A percentile compares a stretch with the other conserved stretches of the same genome.
These are phyloP conservation scores for Cytidiella melzeri DNA, from an alignment of 768 basidiomycete species.

Conservation along the genomic window DNA sequence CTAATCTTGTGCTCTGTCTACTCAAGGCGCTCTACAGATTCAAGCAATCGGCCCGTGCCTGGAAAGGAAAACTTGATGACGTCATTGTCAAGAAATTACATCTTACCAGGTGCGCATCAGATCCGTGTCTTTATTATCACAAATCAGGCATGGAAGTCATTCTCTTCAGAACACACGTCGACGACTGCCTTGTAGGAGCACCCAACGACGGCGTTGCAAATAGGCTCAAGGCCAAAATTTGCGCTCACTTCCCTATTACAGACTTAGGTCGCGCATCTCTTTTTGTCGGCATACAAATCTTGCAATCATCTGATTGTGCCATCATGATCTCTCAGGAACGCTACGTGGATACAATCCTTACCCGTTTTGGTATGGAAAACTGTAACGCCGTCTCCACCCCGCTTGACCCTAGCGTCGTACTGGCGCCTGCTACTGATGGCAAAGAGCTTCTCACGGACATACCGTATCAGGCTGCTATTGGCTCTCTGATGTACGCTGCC, in stretches of 20 bases:
- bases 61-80: conserved; percentile 30
- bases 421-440: conserved; percentile 13
- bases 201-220: conserved; percentile 5
- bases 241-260: conserved; percentile 6
- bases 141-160: not conserved
- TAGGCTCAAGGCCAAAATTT: conserved; percentile 19
- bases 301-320: conserved; percentile 15
- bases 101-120: conserved; percentile 18
- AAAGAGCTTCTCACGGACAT: not conserved
- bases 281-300: conserved; percentile 29
- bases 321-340: conserved; percentile 24
- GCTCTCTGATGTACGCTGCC: conserved; percentile 24
- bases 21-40: conserved; percentile 37
- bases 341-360: conserved; percentile 19
- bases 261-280: conserved; percentile 21
- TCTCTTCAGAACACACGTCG: conserved; percentile 24
- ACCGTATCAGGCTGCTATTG: conserved; percentile 18
- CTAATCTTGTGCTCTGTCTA: not conserved
- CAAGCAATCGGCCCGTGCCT: conserved; percentile 32
- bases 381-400: conserved; percentile 29
- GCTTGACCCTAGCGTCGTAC: conserved; percentile 21
- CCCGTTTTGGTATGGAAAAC: conserved; percentile 22
- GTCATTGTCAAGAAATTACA: conserved; percentile 17
- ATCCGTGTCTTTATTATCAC: conserved; percentile 21
- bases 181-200: conserved; percentile 29